Conservation (phyloP, 345 rosid genomes). For the Salix suchowensis region DNA sequence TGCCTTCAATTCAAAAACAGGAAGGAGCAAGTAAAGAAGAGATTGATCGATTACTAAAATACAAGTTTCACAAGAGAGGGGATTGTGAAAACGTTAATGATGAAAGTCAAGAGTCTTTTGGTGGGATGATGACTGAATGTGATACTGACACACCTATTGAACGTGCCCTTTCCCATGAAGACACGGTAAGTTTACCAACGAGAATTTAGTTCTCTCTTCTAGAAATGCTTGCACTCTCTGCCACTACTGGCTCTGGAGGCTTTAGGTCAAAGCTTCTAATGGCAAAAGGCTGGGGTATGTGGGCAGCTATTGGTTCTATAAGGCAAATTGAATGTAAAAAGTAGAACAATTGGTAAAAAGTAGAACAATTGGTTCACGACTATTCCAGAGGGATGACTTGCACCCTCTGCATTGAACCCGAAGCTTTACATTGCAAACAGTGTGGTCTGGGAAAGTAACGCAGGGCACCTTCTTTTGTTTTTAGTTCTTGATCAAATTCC, state of each 20-base stretch:
- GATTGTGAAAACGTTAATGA: slow-evolving; percentile 47
- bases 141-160: slow-evolving; percentile 47
- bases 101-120: slow-evolving; percentile 45
- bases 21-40: slow-evolving; percentile 89
- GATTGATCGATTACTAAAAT: slow-evolving; percentile 58
- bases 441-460: not conserved
- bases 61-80: slow-evolving; percentile 41
- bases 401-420: not conserved
- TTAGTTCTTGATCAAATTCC: not conserved
- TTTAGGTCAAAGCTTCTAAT: not conserved
- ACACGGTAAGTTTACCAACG: slow-evolving; percentile 54
- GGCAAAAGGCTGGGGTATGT: not conserved
- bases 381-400: too few species aligned
- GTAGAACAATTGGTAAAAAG: too few species aligned
- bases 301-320: not conserved
- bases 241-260: too few species aligned
- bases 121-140: slow-evolving; percentile 66
- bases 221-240: not conserved
- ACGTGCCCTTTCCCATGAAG: slow-evolving; percentile 53
- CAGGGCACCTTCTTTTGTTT: too few species aligned
- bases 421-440: too few species aligned
- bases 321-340: not conserved
- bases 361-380: too few species aligned
- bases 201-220: not conserved
- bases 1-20: slow-evolving; percentile 29